phyloP scores from a whole-genome alignment of 306 rosid species.

The Macrotyloma uniflorum region DNA sequence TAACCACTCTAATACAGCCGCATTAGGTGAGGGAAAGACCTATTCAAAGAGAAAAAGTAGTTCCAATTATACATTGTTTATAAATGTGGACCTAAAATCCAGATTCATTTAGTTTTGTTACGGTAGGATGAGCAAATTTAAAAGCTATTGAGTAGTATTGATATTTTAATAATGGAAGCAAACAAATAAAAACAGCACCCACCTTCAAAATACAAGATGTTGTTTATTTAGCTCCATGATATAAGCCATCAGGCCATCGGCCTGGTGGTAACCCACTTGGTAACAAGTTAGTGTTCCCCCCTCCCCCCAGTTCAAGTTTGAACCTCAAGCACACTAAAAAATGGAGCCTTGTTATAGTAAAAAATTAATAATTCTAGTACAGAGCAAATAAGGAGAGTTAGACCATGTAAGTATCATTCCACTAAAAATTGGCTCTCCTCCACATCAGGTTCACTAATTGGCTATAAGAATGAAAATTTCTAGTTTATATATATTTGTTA shows the following conservation, averaged over 20 bases:
- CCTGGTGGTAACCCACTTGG: background rate
- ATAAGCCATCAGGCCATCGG: constrained; percentile 8
- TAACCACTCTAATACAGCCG: constrained; percentile 74
- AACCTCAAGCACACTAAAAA: constrained; percentile 15
- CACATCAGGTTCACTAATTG: background rate
- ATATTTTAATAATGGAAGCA: constrained; percentile 6
- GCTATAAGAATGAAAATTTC: background rate
- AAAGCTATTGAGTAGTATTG: constrained; percentile 4
- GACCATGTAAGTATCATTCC: background rate
- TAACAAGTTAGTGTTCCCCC: constrained; percentile 1
- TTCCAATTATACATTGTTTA: background rate
- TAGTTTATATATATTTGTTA: background rate
- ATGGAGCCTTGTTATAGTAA: constrained; percentile 2
- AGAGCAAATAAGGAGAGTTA: constrained; percentile 14
- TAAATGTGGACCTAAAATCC: constrained; percentile 29
- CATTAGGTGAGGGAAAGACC: constrained; percentile 86
- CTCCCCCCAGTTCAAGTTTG: constrained; percentile 15
- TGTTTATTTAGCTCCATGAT: constrained; percentile 8
- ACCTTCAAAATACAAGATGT: constrained; percentile 21
- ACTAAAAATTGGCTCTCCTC: background rate
- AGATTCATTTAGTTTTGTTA: constrained; percentile 29
- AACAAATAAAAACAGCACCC: constrained; percentile 10
- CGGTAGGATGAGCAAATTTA: background rate
- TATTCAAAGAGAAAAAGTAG: constrained; percentile 42
- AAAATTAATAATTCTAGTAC: background rate